A percentile compares a stretch with the other conserved stretches of the same genome.
Evolutionary conservation across 805 yeast genomes (phyloP).

Genomic region (Yarrowia sp.): DNA sequence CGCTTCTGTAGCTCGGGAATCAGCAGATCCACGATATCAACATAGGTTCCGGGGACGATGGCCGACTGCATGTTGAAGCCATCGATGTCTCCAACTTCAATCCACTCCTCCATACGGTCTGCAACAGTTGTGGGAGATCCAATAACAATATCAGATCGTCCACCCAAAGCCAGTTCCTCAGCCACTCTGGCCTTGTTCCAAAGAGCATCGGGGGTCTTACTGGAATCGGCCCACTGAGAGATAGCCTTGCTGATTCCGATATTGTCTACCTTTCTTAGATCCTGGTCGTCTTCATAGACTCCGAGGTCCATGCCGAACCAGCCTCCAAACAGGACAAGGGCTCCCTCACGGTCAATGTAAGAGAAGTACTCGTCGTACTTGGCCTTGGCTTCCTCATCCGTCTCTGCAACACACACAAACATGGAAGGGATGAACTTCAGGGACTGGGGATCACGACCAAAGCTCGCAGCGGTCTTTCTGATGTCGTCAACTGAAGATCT

Average conservation of each 20-base stretch:
- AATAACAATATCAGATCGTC: conserved; percentile 35
- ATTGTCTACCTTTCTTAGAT: conserved; percentile 38
- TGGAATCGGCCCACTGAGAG: conserved; percentile 40
- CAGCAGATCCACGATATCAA: conserved; percentile 42
- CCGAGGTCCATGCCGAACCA: conserved; percentile 47
- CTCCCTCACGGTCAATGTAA: conserved; percentile 45
- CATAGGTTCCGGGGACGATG: conserved; percentile 41
- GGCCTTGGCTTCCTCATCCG: conserved; percentile 45
- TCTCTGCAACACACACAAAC: conserved; percentile 43
- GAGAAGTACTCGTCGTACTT: conserved; percentile 40
- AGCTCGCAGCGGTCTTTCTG: conserved; percentile 39
- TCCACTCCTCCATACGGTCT: conserved; percentile 44
- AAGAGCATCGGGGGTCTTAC: conserved; percentile 34
- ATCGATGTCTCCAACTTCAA: conserved; percentile 43
- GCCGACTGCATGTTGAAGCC: conserved; percentile 47
- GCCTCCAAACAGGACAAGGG: conserved; percentile 44
- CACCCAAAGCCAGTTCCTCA: conserved; percentile 40
- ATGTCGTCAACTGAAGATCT: conserved; percentile 39
- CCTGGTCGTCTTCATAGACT: conserved; percentile 39
- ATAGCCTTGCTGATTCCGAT: conserved; percentile 41
- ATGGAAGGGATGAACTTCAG: conserved; percentile 43
- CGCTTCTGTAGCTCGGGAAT: conserved; percentile 43
- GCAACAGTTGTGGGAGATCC: conserved; percentile 45
- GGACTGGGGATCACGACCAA: conserved; percentile 41
- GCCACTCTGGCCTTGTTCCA: conserved; percentile 38